phyloP scores from a whole-genome alignment of 2,329 filamentous ascomycete genomes.

The Stagonosporopsis cucurbitacearum region DNA sequence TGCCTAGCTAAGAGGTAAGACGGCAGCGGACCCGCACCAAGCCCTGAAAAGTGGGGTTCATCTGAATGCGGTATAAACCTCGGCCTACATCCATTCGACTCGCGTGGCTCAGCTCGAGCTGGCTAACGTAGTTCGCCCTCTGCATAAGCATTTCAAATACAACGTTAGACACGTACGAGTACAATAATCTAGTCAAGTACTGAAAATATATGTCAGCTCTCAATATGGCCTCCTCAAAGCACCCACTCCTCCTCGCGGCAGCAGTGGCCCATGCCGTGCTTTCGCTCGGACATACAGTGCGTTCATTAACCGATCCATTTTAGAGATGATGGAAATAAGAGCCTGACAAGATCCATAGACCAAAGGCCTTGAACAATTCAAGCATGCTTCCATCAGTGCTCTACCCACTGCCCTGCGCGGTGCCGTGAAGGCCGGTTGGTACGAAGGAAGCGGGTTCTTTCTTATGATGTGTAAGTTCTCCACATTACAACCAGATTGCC shows the following conservation, averaged over 20 bases:
- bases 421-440: slow-evolving; percentile 46
- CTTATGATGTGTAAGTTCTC: slow-evolving; percentile 38
- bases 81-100: slow-evolving; percentile 9
- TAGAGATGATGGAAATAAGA: background rate
- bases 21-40: slow-evolving; percentile 1
- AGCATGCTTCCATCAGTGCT: slow-evolving; percentile 39
- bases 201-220: background rate
- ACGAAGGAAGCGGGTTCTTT: slow-evolving; percentile 47
- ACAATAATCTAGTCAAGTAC: background rate
- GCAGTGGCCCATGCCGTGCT: slow-evolving; percentile 40
- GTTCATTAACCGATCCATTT: background rate
- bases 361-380: slow-evolving; percentile 46
- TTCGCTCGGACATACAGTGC: slow-evolving; percentile 44
- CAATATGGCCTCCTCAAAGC: slow-evolving; percentile 8
- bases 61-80: slow-evolving; percentile 5
- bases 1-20: background rate
- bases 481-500: background rate
- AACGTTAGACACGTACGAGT: background rate
- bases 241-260: slow-evolving; percentile 40
- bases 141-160: background rate
- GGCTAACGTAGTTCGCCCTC: background rate
- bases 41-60: slow-evolving; percentile 2
- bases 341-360: slow-evolving; percentile 22
- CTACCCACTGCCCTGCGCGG: slow-evolving; percentile 37
- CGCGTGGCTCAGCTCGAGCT: slow-evolving; percentile 1